Percentiles rank a stretch among this genome's conserved stretches.
Evolutionary conservation across 2,329 filamentous ascomycete species (phyloP).

Genomic region (Aspergillus chevalieri): DNA sequence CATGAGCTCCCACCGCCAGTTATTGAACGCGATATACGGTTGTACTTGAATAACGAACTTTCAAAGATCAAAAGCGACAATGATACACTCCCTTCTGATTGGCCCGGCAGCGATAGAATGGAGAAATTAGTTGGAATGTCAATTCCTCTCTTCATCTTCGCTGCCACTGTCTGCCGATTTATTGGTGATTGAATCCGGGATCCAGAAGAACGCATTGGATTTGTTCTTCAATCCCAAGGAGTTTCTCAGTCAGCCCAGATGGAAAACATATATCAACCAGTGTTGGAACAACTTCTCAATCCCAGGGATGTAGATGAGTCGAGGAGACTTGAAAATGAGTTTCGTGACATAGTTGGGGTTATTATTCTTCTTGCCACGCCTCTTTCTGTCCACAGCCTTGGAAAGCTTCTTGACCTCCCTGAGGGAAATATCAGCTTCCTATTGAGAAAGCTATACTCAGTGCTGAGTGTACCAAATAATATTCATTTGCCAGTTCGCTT

Average conservation of each 20-base stretch:
- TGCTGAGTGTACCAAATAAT: constrained; percentile 12
- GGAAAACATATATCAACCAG: constrained; percentile 16
- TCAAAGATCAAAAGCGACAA: too few relatives aligned
- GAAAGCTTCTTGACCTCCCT: constrained; percentile 11
- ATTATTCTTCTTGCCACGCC: constrained; percentile 17
- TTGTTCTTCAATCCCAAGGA: too few relatives aligned
- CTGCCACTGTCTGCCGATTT: neutral
- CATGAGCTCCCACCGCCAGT: constrained; percentile 16
- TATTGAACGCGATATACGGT: constrained; percentile 14
- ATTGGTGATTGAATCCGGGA: too few relatives aligned
- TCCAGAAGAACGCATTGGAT: too few relatives aligned
- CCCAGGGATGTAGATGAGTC: too few relatives aligned
- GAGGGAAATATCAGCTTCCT: too few relatives aligned
- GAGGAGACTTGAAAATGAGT: too few relatives aligned
- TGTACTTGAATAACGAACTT: constrained; percentile 14
- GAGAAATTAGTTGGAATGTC: neutral
- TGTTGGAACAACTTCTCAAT: constrained; percentile 12
- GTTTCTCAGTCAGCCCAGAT: too few relatives aligned
- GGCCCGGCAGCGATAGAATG: too few relatives aligned
- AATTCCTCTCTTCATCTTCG: constrained; percentile 7
- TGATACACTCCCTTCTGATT: too few relatives aligned
- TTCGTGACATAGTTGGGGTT: constrained; percentile 16
- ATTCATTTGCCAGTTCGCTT: constrained; percentile 10
- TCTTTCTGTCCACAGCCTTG: constrained; percentile 13
- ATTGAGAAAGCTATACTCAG: constrained; percentile 19